A percentile compares a stretch with the other conserved stretches of the same genome.
Conservation (phyloP, 2,329 filamentous ascomycete genomes). For the Clarireedia paspali region DNA sequence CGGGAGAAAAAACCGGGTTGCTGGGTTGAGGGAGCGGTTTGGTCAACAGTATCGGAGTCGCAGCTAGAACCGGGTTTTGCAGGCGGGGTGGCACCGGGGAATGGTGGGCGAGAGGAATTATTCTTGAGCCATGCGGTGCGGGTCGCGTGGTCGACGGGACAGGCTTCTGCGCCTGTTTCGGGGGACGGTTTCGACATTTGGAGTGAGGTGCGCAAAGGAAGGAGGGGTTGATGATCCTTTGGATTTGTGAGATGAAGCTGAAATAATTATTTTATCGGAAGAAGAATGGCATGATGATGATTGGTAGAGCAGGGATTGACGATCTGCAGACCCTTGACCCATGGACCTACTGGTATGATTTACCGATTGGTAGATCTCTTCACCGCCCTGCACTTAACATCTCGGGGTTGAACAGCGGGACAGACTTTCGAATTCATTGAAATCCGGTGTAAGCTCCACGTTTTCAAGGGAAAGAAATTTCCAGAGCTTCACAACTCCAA, state of each 20-base stretch:
- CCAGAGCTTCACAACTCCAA: not conserved
- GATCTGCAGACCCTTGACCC: not conserved
- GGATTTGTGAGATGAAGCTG: not conserved
- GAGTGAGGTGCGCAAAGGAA: not conserved
- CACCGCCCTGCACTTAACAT: not conserved
- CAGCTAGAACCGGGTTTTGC: slow-evolving; percentile 29
- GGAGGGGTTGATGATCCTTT: not conserved
- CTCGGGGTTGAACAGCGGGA: no score
- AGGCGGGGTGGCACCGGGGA: slow-evolving; percentile 22
- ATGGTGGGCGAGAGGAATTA: slow-evolving; percentile 21
- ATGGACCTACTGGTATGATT: not conserved
- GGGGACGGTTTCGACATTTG: slow-evolving; percentile 26
- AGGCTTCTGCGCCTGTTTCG: slow-evolving; percentile 39
- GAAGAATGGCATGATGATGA: not conserved
- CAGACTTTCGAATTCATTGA: not conserved
- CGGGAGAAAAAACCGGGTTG: slow-evolving; percentile 15
- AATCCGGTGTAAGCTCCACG: not conserved
- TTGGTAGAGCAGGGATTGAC: not conserved
- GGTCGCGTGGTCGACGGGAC: slow-evolving; percentile 86
- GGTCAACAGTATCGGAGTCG: slow-evolving; percentile 30
- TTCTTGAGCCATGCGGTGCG: slow-evolving; percentile 73
- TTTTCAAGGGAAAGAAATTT: not conserved
- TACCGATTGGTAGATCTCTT: not conserved
- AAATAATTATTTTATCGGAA: not conserved
- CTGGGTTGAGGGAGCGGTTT: slow-evolving; percentile 31